These are phyloP conservation scores for Magnaporthales sp. DNA, from an alignment of 2,329 filamentous ascomycete species.

Conservation along the genomic window DNA sequence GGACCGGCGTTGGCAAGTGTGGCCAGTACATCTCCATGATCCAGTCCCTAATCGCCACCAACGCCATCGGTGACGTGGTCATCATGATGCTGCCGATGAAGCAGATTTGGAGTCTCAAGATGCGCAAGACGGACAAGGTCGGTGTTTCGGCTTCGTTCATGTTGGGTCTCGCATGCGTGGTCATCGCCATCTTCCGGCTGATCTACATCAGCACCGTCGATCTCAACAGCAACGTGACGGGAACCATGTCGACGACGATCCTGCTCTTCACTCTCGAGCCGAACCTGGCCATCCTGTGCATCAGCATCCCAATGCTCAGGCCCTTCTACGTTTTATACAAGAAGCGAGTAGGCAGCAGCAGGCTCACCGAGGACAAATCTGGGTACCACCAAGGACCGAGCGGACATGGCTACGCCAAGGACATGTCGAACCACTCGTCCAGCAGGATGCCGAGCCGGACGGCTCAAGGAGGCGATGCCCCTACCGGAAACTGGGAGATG, in stretches of 20 bases:
- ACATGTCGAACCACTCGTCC: background rate
- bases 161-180: slow-evolving; percentile 26
- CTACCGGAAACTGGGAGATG: background rate
- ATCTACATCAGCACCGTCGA: slow-evolving; percentile 28
- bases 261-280: slow-evolving; percentile 31
- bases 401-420: background rate
- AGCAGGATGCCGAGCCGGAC: background rate
- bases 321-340: slow-evolving; percentile 3
- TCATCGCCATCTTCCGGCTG: slow-evolving; percentile 28
- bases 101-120: slow-evolving; percentile 28
- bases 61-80: slow-evolving; percentile 26
- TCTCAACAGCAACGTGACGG: slow-evolving; percentile 24
- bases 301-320: slow-evolving; percentile 30
- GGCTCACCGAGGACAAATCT: slow-evolving; percentile 4
- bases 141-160: slow-evolving; percentile 26
- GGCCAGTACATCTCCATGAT: slow-evolving; percentile 26
- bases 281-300: slow-evolving; percentile 30
- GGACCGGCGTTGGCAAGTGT: slow-evolving; percentile 16
- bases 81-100: slow-evolving; percentile 28
- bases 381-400: background rate
- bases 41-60: slow-evolving; percentile 26
- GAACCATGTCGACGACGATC: slow-evolving; percentile 28
- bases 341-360: background rate
- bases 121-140: slow-evolving; percentile 24
- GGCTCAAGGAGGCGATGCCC: background rate